Evolutionary conservation across 352 stramenopile genomes (phyloP).

Genomic region (Phytophthora lateralis): DNA sequence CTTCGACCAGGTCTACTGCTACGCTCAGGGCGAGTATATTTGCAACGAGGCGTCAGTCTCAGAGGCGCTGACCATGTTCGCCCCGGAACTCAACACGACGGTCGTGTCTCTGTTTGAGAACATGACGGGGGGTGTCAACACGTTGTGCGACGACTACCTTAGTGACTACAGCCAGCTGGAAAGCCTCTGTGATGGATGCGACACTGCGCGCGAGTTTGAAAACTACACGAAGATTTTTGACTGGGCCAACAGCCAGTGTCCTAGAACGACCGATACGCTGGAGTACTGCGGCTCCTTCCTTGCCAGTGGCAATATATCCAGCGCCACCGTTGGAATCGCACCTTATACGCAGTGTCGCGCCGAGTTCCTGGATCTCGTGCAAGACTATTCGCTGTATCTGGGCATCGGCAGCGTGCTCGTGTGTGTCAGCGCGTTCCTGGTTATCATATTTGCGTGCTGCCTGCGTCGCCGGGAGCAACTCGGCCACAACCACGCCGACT

Average conservation of each 20-base stretch:
- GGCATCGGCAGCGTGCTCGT: conserved; percentile 47
- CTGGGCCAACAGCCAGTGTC: conserved; percentile 82
- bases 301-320: conserved; percentile 27
- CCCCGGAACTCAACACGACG: conserved; percentile 35
- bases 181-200: conserved; percentile 58
- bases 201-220: conserved; percentile 53
- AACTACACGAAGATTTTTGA: conserved; percentile 79
- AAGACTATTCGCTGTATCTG: conserved; percentile 44
- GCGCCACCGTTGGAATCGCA: conserved; percentile 39
- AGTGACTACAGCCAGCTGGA: conserved; percentile 41
- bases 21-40: conserved; percentile 71
- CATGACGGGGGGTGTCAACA: conserved; percentile 53
- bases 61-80: conserved; percentile 57
- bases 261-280: conserved; percentile 51
- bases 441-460: conserved; percentile 52
- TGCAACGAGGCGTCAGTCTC: conserved; percentile 57
- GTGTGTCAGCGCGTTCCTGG: conserved; percentile 41
- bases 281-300: conserved; percentile 73
- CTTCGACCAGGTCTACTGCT: conserved; percentile 78
- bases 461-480: conserved; percentile 41
- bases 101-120: conserved; percentile 41
- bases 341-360: conserved; percentile 56
- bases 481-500: conserved; percentile 12
- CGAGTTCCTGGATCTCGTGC: conserved; percentile 54
- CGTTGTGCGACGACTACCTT: conserved; percentile 58